Conservation (phyloP, 2,329 filamentous ascomycete genomes). For the Cylindrodendrum hubeiense region DNA sequence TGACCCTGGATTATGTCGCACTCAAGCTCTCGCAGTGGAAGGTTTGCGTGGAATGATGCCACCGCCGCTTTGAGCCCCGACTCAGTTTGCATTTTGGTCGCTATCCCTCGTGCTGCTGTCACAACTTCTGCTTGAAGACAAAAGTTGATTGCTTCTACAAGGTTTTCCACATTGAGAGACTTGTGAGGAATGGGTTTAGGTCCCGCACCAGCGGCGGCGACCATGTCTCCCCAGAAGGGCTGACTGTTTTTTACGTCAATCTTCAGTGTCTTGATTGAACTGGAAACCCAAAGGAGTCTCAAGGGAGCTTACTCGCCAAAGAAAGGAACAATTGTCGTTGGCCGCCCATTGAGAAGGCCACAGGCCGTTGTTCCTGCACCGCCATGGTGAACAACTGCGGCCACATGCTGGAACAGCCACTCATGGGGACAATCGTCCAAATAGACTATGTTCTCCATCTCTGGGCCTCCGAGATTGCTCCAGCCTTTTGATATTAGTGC, state of each 20-base stretch:
- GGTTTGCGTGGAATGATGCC: not conserved
- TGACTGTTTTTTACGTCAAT: conserved; percentile 1
- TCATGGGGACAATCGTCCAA: conserved; percentile 79
- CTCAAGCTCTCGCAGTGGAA: not conserved
- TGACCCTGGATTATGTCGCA: not conserved
- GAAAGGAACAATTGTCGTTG: conserved; percentile 80
- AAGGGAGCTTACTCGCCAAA: conserved; percentile 64
- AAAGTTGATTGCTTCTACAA: not conserved
- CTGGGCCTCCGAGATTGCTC: conserved; percentile 72
- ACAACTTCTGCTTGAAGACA: not conserved
- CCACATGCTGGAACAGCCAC: conserved; percentile 76
- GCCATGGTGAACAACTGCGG: conserved; percentile 76
- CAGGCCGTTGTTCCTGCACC: conserved; percentile 78
- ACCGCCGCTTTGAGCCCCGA: not conserved
- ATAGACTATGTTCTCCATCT: conserved; percentile 73
- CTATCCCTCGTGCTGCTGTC: not conserved
- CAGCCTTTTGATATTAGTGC: conserved; percentile 79
- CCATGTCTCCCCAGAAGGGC: conserved; percentile 31
- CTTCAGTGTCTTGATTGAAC: not conserved
- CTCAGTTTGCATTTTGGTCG: not conserved
- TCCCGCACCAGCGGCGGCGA: conserved; percentile 21
- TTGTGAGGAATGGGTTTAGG: conserved; percentile 10
- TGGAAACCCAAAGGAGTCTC: too few species aligned
- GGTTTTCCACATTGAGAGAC: not conserved
- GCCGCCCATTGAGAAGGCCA: conserved; percentile 74